Percentiles rank a stretch among this genome's conserved stretches.
Conservation (phyloP, 306 rosid species). For the Corylus americana region DNA sequence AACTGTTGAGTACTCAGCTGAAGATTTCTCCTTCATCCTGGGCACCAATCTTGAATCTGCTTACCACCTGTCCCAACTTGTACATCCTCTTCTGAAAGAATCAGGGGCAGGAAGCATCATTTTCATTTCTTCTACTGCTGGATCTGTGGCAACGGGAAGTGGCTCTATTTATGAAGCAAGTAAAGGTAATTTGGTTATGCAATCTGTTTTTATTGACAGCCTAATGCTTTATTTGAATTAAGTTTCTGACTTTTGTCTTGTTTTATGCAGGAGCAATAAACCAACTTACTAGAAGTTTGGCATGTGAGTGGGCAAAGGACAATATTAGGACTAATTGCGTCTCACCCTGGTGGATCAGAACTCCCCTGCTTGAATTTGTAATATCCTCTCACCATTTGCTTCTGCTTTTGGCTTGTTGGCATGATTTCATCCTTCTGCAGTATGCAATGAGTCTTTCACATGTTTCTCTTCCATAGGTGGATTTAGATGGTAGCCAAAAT, state of each 20-base stretch:
- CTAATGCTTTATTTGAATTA: neutral
- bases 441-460: too few relatives aligned
- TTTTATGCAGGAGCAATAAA: constrained; percentile 15
- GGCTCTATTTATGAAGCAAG: constrained; percentile 41
- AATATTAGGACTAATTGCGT: constrained; percentile 47
- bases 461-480: neutral
- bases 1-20: constrained; percentile 26
- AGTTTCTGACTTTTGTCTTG: neutral
- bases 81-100: constrained; percentile 30
- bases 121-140: constrained; percentile 29
- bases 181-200: constrained; percentile 25
- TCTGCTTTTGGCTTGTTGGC: neutral
- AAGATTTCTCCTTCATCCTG: constrained; percentile 20
- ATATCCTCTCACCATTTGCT: neutral
- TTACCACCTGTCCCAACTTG: constrained; percentile 13
- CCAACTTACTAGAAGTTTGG: constrained; percentile 7
- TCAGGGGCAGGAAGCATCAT: constrained; percentile 14
- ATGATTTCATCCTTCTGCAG: neutral
- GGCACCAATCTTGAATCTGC: constrained; percentile 14
- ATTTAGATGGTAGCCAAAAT: neutral
- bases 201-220: neutral
- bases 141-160: constrained; percentile 37
- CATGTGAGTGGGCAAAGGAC: constrained; percentile 25
- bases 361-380: constrained; percentile 32
- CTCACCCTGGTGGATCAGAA: constrained; percentile 53